phyloP scores from a whole-genome alignment of 1,284 basidiomycete species.

The Mycosarcoma mackinlayi region DNA sequence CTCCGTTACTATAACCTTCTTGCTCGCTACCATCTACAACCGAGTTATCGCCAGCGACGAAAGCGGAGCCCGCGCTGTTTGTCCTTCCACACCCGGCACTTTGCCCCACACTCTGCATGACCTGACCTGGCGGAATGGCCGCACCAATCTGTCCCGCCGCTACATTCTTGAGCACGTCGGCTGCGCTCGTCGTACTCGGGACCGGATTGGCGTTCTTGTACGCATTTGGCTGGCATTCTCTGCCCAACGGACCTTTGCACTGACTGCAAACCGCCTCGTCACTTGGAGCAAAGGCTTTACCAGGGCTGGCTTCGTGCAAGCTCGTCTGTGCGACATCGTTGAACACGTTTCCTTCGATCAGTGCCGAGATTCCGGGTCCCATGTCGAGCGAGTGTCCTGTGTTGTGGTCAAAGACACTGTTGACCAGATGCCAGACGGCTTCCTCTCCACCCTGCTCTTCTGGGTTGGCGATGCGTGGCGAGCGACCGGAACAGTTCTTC shows the following conservation, averaged over 20 bases:
- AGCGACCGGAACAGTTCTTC: slow-evolving; percentile 44
- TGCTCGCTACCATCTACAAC: slow-evolving; percentile 9
- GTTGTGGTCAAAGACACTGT: slow-evolving; percentile 25
- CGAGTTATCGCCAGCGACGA: background rate
- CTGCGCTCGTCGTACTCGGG: slow-evolving; percentile 27
- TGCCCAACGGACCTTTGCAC: slow-evolving; percentile 20
- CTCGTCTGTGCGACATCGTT: slow-evolving; percentile 32
- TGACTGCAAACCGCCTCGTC: slow-evolving; percentile 19
- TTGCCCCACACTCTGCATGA: slow-evolving; percentile 1
- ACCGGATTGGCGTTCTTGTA: slow-evolving; percentile 24
- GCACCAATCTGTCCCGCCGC: slow-evolving; percentile 10
- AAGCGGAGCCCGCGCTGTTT: background rate
- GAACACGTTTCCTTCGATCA: slow-evolving; percentile 51
- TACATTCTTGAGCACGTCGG: slow-evolving; percentile 24
- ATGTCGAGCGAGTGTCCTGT: slow-evolving; percentile 41
- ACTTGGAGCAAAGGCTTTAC: slow-evolving; percentile 28
- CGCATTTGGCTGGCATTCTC: slow-evolving; percentile 40
- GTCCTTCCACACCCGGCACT: slow-evolving; percentile 10
- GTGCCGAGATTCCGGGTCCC: slow-evolving; percentile 15
- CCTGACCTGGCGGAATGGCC: slow-evolving; percentile 24
- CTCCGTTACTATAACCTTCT: slow-evolving; percentile 10
- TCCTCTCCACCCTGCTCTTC: slow-evolving; percentile 7
- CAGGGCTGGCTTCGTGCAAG: slow-evolving; percentile 24
- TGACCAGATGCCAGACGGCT: slow-evolving; percentile 41
- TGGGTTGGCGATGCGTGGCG: slow-evolving; percentile 34